Evolutionary conservation across 192 early-diverging fungal genomes (phyloP), one percentile per base, ranked within the genome.

Genomic region (Coemansia sp.): DNA sequence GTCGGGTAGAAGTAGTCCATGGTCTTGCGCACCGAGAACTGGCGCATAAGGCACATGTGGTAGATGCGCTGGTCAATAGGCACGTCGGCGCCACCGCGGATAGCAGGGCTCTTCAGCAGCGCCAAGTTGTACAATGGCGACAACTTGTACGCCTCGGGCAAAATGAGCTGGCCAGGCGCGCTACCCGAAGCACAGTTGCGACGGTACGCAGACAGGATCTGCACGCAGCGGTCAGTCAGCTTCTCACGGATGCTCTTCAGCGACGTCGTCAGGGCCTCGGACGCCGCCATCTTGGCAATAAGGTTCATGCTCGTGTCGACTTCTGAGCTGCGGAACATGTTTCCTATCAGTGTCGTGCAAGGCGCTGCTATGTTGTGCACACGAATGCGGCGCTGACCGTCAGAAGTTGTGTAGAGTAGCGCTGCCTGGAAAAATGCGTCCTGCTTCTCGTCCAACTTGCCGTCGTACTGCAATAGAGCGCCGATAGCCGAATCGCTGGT

Each of bases 141-240:
- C 44, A 97, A 84, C 77, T 99, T 99, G 84, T 92, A 96, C 0
- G 95, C 89, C 75, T 99, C 97, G 26, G 97, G 96, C 53, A 99
- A 80, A 65, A 99, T 98, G 19, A 99, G 85, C 84, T 96, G 97
- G 32, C 94, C 96, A 3, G 96, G 91, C 11, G 94, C 87, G 26
- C 93, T 95, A 21, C 90, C 88, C 2, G 91, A 86, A 7, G 96
- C 96, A 73, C 93, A 96, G 70, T 97, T 88, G 71, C 91, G 94
- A 58, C 97, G 91, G 69, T 99, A 99, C 3, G 95, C 83, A 6
- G 93, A 85, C 59, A 98, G 74, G 42, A 98, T 89, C 70, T 94
- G 93, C 53, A 95, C 91, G 74, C 96, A 98, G 53, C 87, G 88
- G 23, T 94, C 92, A 13, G 92, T 90, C 66, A 99, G 75, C 44